Conservation (phyloP, 805 yeast genomes). For the Saccharomycopsis malanga region DNA sequence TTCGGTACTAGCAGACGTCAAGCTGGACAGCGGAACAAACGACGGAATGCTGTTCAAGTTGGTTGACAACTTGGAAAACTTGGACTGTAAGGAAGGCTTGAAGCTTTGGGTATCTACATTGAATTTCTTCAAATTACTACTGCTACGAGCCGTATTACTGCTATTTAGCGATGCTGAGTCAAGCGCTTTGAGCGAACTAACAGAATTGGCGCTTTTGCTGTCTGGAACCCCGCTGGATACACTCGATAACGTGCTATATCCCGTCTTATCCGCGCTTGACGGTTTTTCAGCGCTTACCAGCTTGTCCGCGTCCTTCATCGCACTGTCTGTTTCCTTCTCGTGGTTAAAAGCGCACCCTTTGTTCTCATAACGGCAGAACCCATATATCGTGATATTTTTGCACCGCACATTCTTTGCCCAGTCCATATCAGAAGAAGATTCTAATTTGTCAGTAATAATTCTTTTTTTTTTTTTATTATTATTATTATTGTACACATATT, state of each 20-base stretch:
- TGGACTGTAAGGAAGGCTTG: conserved; percentile 34
- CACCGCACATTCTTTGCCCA: conserved; percentile 75
- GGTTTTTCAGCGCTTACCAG: background rate
- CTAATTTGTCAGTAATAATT: too few species aligned
- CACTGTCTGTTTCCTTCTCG: conserved; percentile 34
- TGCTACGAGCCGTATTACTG: background rate
- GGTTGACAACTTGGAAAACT: conserved; percentile 28
- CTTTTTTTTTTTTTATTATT: too few species aligned
- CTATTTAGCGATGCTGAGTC: background rate
- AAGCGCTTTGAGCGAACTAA: background rate
- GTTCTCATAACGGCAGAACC: conserved; percentile 79
- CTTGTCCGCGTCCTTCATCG: too few species aligned
- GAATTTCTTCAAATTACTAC: conserved; percentile 35
- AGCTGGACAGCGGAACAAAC: conserved; percentile 25
- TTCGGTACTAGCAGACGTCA: background rate
- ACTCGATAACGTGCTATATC: background rate
- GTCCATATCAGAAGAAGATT: conserved; percentile 28
- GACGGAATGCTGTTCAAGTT: conserved; percentile 31
- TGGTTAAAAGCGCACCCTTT: conserved; percentile 84
- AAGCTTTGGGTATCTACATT: conserved; percentile 52
- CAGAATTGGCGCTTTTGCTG: background rate
- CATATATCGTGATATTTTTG: conserved; percentile 77
- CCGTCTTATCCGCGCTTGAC: background rate
- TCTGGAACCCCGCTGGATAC: background rate
- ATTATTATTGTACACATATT: too few species aligned